A percentile compares a stretch with the other conserved stretches of the same genome.
These are phyloP conservation scores for Ascochyta rabiei DNA, from an alignment of 2,329 filamentous ascomycete species.

Conservation along the genomic window DNA sequence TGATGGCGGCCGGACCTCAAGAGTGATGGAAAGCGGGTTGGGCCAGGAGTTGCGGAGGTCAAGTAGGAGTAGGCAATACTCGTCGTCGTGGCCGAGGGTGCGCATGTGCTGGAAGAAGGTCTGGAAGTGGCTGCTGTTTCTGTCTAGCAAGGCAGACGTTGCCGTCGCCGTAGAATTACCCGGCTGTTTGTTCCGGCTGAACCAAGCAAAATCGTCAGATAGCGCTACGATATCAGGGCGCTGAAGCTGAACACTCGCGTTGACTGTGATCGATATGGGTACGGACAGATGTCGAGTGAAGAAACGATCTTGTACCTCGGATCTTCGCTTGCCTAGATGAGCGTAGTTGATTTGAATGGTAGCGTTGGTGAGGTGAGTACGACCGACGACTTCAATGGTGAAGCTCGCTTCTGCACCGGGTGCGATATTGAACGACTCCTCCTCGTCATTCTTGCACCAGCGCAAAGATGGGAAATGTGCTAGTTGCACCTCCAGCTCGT, in stretches of 20 bases:
- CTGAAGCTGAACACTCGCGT: slow-evolving; percentile 83
- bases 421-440: slow-evolving; percentile 62
- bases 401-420: slow-evolving; percentile 74
- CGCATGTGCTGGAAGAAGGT: slow-evolving; percentile 53
- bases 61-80: slow-evolving; percentile 79
- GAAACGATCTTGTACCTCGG: slow-evolving; percentile 73
- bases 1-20: slow-evolving; percentile 54
- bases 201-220: slow-evolving; percentile 71
- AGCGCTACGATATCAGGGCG: slow-evolving; percentile 81
- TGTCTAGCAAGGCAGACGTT: slow-evolving; percentile 13
- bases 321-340: slow-evolving; percentile 72
- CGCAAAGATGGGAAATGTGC: slow-evolving; percentile 69
- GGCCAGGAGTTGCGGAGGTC: slow-evolving; percentile 93
- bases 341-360: slow-evolving; percentile 87
- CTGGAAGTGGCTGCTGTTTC: slow-evolving; percentile 52
- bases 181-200: slow-evolving; percentile 34
- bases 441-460: slow-evolving; percentile 57
- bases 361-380: slow-evolving; percentile 80
- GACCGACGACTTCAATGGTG: slow-evolving; percentile 83
- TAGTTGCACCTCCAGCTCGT: slow-evolving; percentile 83
- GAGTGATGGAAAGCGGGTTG: slow-evolving; percentile 71
- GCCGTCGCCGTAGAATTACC: background rate
- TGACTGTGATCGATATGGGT: slow-evolving; percentile 86
- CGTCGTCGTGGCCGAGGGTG: slow-evolving; percentile 53
- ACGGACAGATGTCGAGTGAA: slow-evolving; percentile 83